phyloP scores from a whole-genome alignment of 371 early-diverging fungal species.

The Rhizopus microsporus region DNA sequence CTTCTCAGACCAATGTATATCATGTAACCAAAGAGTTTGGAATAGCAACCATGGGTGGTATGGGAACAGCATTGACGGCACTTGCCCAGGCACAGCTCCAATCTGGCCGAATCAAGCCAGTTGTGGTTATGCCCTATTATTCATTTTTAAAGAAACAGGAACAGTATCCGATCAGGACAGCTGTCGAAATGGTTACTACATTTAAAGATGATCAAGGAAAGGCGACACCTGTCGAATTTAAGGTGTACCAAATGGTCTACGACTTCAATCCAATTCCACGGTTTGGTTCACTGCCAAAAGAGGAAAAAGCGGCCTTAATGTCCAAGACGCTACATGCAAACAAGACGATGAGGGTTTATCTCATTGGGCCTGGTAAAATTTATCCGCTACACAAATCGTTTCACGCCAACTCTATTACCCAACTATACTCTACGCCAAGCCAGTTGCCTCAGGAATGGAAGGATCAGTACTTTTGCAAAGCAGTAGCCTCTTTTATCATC shows the following conservation, averaged over 20 bases:
- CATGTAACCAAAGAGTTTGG: slow-evolving; percentile 55
- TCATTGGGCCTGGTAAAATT: slow-evolving; percentile 56
- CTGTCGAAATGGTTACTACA: slow-evolving; percentile 42
- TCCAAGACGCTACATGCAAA: not conserved
- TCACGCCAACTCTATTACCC: slow-evolving; percentile 33
- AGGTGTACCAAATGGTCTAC: slow-evolving; percentile 45
- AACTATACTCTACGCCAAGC: slow-evolving; percentile 52
- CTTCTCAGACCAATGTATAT: slow-evolving; percentile 25
- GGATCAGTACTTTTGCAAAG: slow-evolving; percentile 67
- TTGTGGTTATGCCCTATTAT: slow-evolving; percentile 62
- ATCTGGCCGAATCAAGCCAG: slow-evolving; percentile 48
- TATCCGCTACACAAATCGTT: slow-evolving; percentile 57
- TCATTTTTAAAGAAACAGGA: slow-evolving; percentile 48
- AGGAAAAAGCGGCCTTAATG: slow-evolving; percentile 12
- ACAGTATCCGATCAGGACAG: slow-evolving; percentile 35
- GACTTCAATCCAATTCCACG: slow-evolving; percentile 25
- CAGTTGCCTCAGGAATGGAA: slow-evolving; percentile 61
- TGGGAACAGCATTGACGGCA: slow-evolving; percentile 63
- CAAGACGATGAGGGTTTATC: slow-evolving; percentile 43
- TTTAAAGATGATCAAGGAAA: slow-evolving; percentile 42
- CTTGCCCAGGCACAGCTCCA: slow-evolving; percentile 58
- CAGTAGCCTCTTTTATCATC: slow-evolving; percentile 60
- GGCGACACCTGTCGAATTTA: slow-evolving; percentile 38
- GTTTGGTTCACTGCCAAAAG: slow-evolving; percentile 6
- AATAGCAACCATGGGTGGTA: slow-evolving; percentile 56